Percentiles rank a stretch among this genome's conserved stretches.
Evolutionary conservation across 225 moss, liverwort and hornwort genomes (phyloP).

Genomic region (Bryoerythrophyllum caledonicum): DNA sequence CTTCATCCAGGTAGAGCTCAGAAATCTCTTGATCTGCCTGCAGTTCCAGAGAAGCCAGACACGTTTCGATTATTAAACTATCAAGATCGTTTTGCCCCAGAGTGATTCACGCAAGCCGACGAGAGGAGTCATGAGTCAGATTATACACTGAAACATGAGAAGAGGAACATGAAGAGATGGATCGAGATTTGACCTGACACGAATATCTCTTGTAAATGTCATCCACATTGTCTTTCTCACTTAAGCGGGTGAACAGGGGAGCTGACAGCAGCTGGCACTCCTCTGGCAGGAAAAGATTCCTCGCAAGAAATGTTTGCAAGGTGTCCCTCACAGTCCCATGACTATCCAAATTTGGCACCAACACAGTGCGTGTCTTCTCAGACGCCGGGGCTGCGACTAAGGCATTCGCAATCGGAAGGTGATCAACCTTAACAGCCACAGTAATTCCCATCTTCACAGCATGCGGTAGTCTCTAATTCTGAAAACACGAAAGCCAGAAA

Average conservation of each 20-base stretch:
- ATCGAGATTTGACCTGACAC: slow-evolving; percentile 53
- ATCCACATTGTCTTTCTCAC: slow-evolving; percentile 84
- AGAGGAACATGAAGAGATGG: background rate
- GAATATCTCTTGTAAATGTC: slow-evolving; percentile 84
- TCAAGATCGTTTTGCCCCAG: background rate
- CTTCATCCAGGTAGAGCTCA: slow-evolving; percentile 86
- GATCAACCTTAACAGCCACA: slow-evolving; percentile 81
- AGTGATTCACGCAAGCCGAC: background rate
- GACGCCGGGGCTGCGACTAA: slow-evolving; percentile 40
- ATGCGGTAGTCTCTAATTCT: slow-evolving; percentile 24
- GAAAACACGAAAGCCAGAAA: background rate
- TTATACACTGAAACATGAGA: too few relatives aligned
- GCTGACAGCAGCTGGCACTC: slow-evolving; percentile 80
- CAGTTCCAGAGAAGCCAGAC: background rate
- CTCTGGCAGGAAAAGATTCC: slow-evolving; percentile 66
- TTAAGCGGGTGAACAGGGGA: slow-evolving; percentile 73
- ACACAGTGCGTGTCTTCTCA: slow-evolving; percentile 61
- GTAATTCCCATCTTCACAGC: slow-evolving; percentile 79
- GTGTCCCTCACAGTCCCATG: slow-evolving; percentile 75
- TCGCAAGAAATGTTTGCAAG: slow-evolving; percentile 64
- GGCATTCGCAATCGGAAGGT: slow-evolving; percentile 62
- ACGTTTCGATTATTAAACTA: too few relatives aligned
- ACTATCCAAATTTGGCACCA: slow-evolving; percentile 78
- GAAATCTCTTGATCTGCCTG: slow-evolving; percentile 76
- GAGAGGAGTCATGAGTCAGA: background rate